Evolutionary conservation across 805 yeast genomes (phyloP).

Genomic region (Cyberlindnera suaveolens): DNA sequence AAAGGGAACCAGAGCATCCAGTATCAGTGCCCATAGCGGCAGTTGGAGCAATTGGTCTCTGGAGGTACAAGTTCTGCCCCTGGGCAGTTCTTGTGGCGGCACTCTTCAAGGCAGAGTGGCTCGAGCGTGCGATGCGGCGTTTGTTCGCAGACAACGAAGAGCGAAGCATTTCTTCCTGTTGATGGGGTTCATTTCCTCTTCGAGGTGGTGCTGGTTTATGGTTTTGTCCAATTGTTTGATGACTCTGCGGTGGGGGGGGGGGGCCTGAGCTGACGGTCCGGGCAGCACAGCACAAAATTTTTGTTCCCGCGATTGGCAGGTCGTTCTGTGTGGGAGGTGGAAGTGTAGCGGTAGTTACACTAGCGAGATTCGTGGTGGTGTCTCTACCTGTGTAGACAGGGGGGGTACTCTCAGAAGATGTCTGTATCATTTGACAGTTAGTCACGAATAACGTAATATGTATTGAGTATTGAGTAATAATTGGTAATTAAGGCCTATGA

Average conservation of each 20-base stretch:
- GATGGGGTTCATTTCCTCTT: not conserved
- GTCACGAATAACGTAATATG: too few relatives aligned
- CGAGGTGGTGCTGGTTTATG: not conserved
- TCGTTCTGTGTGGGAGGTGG: too few relatives aligned
- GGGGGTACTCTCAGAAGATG: too few relatives aligned
- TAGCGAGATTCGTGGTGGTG: too few relatives aligned
- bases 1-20: slow-evolving; percentile 8
- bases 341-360: too few relatives aligned
- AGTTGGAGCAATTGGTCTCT: slow-evolving; percentile 11
- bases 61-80: slow-evolving; percentile 5
- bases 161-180: slow-evolving; percentile 19
- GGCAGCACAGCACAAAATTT: slow-evolving; percentile 1
- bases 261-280: slow-evolving; percentile 2
- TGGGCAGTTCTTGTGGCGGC: slow-evolving; percentile 8
- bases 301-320: not conserved
- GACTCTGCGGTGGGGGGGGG: not conserved
- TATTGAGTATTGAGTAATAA: too few relatives aligned
- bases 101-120: slow-evolving; percentile 13
- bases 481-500: too few relatives aligned
- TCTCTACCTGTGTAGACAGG: too few relatives aligned
- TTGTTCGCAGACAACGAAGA: slow-evolving; percentile 22
- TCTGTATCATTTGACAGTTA: too few relatives aligned
- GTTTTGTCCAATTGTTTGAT: not conserved
- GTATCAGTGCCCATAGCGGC: slow-evolving; percentile 6
- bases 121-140: slow-evolving; percentile 20